These are phyloP conservation scores for Podospora sp. DNA, from an alignment of 495 filamentous ascomycete species.

Conservation along the genomic window DNA sequence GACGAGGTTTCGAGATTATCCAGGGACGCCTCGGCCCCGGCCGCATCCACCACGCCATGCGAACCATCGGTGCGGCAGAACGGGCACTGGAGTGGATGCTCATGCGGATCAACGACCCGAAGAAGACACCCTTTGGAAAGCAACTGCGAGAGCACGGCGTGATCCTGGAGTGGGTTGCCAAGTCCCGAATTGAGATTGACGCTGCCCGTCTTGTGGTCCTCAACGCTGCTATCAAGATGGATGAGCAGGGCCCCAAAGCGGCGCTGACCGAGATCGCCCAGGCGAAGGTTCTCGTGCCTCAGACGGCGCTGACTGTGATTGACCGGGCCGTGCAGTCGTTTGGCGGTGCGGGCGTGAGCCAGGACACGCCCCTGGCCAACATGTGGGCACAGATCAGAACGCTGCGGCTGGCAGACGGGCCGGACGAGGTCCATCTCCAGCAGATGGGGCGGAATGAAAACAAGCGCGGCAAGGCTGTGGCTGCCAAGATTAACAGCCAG, in stretches of 20 bases:
- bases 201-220: constrained; percentile 82
- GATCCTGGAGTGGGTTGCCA: constrained; percentile 91
- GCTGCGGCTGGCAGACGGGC: constrained; percentile 83
- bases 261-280: constrained; percentile 84
- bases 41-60: constrained; percentile 93
- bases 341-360: constrained; percentile 82
- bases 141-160: constrained; percentile 79
- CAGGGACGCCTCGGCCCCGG: constrained; percentile 90
- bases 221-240: constrained; percentile 89
- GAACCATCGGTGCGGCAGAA: constrained; percentile 84
- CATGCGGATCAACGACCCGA: constrained; percentile 83
- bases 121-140: constrained; percentile 84
- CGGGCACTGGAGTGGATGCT: constrained; percentile 86
- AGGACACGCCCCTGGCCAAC: constrained; percentile 85
- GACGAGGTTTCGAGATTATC: constrained; percentile 95
- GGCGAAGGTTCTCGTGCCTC: constrained; percentile 83
- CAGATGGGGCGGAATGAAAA: constrained; percentile 89
- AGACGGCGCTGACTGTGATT: constrained; percentile 75
- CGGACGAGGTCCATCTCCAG: constrained; percentile 92
- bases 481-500: constrained; percentile 66
- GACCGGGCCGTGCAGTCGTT: constrained; percentile 86
- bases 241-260: constrained; percentile 75
- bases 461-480: constrained; percentile 63
- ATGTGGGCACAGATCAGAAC: constrained; percentile 87
- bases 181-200: constrained; percentile 87